These are phyloP conservation scores for Xylaria telfairii DNA, from an alignment of 495 filamentous ascomycete genomes.

Conservation along the genomic window DNA sequence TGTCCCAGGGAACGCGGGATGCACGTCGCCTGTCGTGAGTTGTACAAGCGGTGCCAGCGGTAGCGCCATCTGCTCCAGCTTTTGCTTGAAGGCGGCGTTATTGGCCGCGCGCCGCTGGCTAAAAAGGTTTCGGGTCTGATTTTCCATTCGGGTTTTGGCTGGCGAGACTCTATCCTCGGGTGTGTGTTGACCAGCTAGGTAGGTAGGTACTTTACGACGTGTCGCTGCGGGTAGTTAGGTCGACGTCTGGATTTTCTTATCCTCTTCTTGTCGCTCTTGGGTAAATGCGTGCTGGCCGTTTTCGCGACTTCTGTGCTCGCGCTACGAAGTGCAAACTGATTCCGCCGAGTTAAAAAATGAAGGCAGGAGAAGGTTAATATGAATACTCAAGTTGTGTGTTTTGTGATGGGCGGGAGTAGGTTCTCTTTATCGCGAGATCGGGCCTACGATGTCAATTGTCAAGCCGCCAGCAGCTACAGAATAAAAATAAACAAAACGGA, in stretches of 20 bases:
- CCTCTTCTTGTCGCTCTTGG: neutral
- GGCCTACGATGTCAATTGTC: slow-evolving; percentile 34
- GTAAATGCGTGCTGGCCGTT: neutral
- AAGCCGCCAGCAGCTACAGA: slow-evolving; percentile 42
- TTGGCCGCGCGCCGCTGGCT: slow-evolving; percentile 39
- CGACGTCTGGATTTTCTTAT: neutral
- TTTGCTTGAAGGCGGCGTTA: slow-evolving; percentile 46
- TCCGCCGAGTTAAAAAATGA: neutral
- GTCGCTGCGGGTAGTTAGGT: neutral
- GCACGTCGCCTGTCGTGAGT: slow-evolving; percentile 62
- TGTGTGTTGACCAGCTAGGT: neutral
- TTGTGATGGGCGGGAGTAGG: neutral
- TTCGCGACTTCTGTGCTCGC: neutral
- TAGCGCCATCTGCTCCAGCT: slow-evolving; percentile 55
- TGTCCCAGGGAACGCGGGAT: slow-evolving; percentile 70
- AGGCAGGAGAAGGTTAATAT: neutral
- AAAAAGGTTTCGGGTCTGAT: slow-evolving; percentile 31
- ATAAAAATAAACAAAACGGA: slow-evolving; percentile 9
- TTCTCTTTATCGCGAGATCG: slow-evolving; percentile 8
- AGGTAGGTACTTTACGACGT: neutral
- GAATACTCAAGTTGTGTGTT: neutral
- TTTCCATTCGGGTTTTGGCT: slow-evolving; percentile 28
- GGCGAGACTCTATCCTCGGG: neutral
- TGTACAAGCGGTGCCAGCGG: slow-evolving; percentile 63
- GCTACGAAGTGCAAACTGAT: neutral